Conservation (phyloP, 768 basidiomycete species). For the Boletellus emodensis region DNA sequence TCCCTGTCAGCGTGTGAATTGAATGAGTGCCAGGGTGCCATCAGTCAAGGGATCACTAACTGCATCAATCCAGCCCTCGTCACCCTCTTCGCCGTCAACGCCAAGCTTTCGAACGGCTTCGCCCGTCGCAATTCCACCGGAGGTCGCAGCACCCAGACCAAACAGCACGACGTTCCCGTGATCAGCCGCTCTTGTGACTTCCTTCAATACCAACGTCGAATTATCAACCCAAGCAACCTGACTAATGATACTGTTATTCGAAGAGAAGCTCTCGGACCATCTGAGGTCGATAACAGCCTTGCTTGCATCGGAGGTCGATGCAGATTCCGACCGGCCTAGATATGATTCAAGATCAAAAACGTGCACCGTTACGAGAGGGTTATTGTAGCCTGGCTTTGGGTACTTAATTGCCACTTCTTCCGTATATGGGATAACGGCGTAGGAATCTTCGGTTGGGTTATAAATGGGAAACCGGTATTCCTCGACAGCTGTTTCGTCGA, state of each 20-base stretch:
- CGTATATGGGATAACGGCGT: slow-evolving; percentile 77
- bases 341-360: slow-evolving; percentile 74
- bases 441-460: slow-evolving; percentile 73
- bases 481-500: slow-evolving; percentile 86
- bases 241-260: slow-evolving; percentile 64
- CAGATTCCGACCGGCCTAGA: slow-evolving; percentile 33
- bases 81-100: slow-evolving; percentile 78
- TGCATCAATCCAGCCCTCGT: slow-evolving; percentile 92
- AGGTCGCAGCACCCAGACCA: slow-evolving; percentile 38
- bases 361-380: slow-evolving; percentile 79
- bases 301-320: slow-evolving; percentile 29
- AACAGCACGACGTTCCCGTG: slow-evolving; percentile 80
- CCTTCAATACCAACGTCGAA: slow-evolving; percentile 72
- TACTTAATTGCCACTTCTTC: slow-evolving; percentile 61
- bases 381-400: slow-evolving; percentile 86
- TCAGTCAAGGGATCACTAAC: slow-evolving; percentile 42
- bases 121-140: slow-evolving; percentile 36
- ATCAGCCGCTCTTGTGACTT: slow-evolving; percentile 80
- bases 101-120: slow-evolving; percentile 74
- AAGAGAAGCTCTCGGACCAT: slow-evolving; percentile 60
- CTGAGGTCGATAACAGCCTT: slow-evolving; percentile 53
- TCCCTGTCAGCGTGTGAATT: slow-evolving; percentile 36
- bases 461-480: slow-evolving; percentile 89
- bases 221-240: slow-evolving; percentile 89
- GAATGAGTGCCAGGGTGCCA: slow-evolving; percentile 9